Base-by-base conservation (phyloP, 2,329 filamentous ascomycete species). In the Camillea tinctor region DNA sequence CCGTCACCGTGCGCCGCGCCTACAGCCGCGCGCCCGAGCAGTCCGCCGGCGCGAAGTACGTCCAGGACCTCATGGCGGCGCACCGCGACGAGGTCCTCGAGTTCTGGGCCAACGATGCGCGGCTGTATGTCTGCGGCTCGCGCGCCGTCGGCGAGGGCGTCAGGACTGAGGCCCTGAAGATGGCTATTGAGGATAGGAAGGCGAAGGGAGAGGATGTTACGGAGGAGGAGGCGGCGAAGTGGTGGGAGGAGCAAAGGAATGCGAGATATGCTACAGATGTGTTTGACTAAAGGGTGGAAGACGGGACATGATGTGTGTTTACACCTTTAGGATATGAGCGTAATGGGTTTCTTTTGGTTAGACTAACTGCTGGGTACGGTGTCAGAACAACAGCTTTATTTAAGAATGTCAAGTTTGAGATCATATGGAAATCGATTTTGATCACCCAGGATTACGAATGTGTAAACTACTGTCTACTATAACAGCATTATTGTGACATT, bases 91-190 rank as follows among this genome's bases (percentile, higher is more conserved):
- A 78, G 48, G 63, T 80, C 2, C 61, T 68, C 15, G 64, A 71
- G 21, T 68, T 80, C 20, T 82, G 79, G 78, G 60, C 72, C 4
- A 62, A 69, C 8, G 80, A 77, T 3, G 80, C 87, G 0, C 82
- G 83, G 67, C 74, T 89, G 0, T 91, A 84, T 67, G 81, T 90
- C 1, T 92, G 89, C 69, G 89, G 89, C 3, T 85, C 83, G 50
- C 75, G 78, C 4, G 75, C 75, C 15, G 75, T 86, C 1, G 81
- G 80, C 19, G 77, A 79, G 55, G 81, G 75, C 0, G 75, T 86
- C 17, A 76, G 78, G 60, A 75, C 76, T 5, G 74, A 75, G 3
- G 71, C 74, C 7, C 71, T 75, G 36, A 74, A 66, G 44, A 24
- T 80, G 17, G 69, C 69, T 13, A 63, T 76, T n/a, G 67, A 72